Conservation (phyloP, 2,329 filamentous ascomycete genomes). For the Cytospora schulzeri region DNA sequence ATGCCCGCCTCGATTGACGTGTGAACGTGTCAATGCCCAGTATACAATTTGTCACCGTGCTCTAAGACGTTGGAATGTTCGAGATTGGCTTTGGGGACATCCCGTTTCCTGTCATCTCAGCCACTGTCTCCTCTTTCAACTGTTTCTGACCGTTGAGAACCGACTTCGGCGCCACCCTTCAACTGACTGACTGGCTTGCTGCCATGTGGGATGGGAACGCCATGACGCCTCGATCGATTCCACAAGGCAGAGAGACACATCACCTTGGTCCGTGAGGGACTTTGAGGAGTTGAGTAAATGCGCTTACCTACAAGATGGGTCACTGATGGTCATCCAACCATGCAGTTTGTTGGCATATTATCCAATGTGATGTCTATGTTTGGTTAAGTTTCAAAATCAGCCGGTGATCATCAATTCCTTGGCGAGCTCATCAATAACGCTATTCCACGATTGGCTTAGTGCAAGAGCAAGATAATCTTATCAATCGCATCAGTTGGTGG, state of each 20-base stretch:
- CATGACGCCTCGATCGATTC: neutral
- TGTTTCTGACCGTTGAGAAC: neutral
- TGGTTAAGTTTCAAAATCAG: conserved; percentile 1
- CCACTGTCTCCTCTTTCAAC: neutral
- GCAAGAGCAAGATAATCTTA: conserved; percentile 25
- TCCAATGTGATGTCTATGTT: conserved; percentile 18
- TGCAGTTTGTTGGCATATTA: neutral
- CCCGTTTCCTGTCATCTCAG: neutral
- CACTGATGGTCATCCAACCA: conserved; percentile 17
- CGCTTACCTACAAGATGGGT: conserved; percentile 18
- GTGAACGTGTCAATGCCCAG: neutral
- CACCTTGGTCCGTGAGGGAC: neutral
- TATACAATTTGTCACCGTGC: neutral
- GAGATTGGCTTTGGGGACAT: neutral
- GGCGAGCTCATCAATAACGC: neutral
- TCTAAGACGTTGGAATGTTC: neutral
- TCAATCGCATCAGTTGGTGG: conserved; percentile 26
- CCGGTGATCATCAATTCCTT: neutral
- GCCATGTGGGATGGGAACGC: neutral
- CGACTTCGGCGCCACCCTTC: neutral
- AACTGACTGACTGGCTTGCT: too few species aligned
- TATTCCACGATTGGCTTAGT: conserved; percentile 17
- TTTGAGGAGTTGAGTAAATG: conserved; percentile 6
- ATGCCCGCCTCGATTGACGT: neutral
- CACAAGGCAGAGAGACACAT: neutral